phyloP scores from a whole-genome alignment of 805 yeast genomes.

The Scheffersomyces spartinae region DNA sequence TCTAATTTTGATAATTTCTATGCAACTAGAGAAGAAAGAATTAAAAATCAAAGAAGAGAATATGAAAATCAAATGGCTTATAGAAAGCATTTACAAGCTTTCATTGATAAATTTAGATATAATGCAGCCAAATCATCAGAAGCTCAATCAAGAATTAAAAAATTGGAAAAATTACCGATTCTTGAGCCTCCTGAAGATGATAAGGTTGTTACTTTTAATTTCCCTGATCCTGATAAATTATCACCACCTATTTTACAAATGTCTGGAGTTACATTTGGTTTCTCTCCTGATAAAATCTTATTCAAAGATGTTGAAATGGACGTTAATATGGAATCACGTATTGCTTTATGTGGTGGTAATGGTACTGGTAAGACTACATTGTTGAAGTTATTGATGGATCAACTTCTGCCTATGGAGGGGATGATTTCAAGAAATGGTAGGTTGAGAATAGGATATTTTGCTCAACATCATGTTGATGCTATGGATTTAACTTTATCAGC shows the following conservation, averaged over 20 bases:
- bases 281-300: constrained; percentile 51
- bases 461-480: constrained; percentile 97
- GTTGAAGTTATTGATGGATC: constrained; percentile 76
- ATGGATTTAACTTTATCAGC: constrained; percentile 83
- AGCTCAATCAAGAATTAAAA: constrained; percentile 96
- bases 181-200: constrained; percentile 94
- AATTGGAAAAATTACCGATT: constrained; percentile 86
- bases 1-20: constrained; percentile 90
- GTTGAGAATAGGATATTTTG: constrained; percentile 89
- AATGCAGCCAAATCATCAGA: constrained; percentile 97
- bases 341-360: constrained; percentile 96
- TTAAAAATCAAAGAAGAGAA: constrained; percentile 86
- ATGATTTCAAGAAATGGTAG: constrained; percentile 71
- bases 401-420: constrained; percentile 65
- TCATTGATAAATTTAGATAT: constrained; percentile 92
- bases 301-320: constrained; percentile 75
- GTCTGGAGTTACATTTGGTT: constrained; percentile 80
- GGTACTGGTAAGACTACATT: constrained; percentile 99
- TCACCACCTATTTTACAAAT: constrained; percentile 92
- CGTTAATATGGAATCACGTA: constrained; percentile 87
- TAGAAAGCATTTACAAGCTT: constrained; percentile 85
- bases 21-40: constrained; percentile 88
- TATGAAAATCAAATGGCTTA: constrained; percentile 96
- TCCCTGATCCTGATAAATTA: constrained; percentile 89
- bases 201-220: constrained; percentile 68